Base-by-base conservation (phyloP, 2,329 filamentous ascomycete species). In the Alternaria brassicicola region DNA sequence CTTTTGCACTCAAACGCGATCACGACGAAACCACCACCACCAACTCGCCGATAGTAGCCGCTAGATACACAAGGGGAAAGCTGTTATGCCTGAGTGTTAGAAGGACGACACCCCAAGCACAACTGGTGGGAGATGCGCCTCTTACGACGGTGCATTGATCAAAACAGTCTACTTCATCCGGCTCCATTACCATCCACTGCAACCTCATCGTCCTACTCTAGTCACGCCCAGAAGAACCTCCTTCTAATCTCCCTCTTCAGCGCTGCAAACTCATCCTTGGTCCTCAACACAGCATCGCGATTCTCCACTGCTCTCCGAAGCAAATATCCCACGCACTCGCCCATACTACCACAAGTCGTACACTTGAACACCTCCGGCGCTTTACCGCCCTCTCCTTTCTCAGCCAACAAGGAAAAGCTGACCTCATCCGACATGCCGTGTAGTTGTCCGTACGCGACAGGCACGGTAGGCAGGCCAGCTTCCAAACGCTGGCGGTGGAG, bases 371-470 rank as follows among this genome's bases (percentile, higher is more conserved):
- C 82, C 53, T 78, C 79, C 41, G 82, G 81, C 6, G 70, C 64
- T 47, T 82, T 78, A 2, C 64, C 65, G 33, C 63, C 61, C 4
- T 54, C 62, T 9, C 58, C 60, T 33, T 59, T 65, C 56, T 74
- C 63, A 6, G 63, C 63, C 36, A 75, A 55, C 15, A 76, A 54
- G 25, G 72, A 79, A 59, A 84, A 84, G 61, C 90, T 93, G 46
- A 97, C 88, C 73, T 97, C 93, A 68, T 97, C 94, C 1, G 94
- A 94, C 94, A 98, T 98, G 31, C 94, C 93, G 80, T 95, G 91
- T 1, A 97, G 85, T 79, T 97, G 93, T 2, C 89, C 90, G 74
- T 91, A 93, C 3, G 78, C 77, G n/a, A 86, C 77, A 1, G 82
- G 79, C 1, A 85, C 81, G 4, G 80, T 80, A 2, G 77, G 71